These are phyloP conservation scores for Ophiostoma fasciatum DNA, from an alignment of 2,329 filamentous ascomycete genomes.

Conservation along the genomic window DNA sequence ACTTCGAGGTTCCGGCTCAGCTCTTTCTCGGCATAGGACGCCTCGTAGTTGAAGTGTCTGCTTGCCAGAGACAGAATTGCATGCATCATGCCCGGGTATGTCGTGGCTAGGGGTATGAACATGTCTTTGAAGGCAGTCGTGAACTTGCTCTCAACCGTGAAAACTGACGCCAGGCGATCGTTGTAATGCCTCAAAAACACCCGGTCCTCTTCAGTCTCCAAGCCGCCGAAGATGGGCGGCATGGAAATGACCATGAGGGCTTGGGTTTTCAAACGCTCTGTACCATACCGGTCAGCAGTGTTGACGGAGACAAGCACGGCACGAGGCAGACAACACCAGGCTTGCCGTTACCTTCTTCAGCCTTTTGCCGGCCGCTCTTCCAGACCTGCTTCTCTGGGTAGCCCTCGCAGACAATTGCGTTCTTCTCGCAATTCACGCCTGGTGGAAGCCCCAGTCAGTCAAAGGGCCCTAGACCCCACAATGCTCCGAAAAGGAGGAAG, in stretches of 20 bases:
- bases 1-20: conserved; percentile 34
- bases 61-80: conserved; percentile 73
- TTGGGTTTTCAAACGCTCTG: conserved; percentile 35
- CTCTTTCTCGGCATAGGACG: conserved; percentile 39
- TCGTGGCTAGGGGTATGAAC: conserved; percentile 64
- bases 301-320: background rate
- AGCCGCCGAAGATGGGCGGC: conserved; percentile 59
- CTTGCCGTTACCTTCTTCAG: conserved; percentile 45
- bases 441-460: background rate
- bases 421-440: conserved; percentile 87
- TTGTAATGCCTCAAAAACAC: conserved; percentile 76
- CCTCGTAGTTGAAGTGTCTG: conserved; percentile 52
- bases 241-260: conserved; percentile 39
- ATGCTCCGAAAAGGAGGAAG: too few species aligned
- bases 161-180: conserved; percentile 59
- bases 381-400: conserved; percentile 78
- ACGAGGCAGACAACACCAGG: background rate
- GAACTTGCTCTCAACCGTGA: conserved; percentile 68
- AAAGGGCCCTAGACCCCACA: too few species aligned
- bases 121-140: conserved; percentile 79
- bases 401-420: conserved; percentile 79
- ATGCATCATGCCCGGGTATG: conserved; percentile 76
- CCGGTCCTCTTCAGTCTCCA: conserved; percentile 67
- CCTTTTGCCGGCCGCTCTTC: conserved; percentile 69
- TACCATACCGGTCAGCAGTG: background rate